These are phyloP conservation scores for Scedosporium boydii DNA, from an alignment of 2,329 filamentous ascomycete species.

Conservation along the genomic window DNA sequence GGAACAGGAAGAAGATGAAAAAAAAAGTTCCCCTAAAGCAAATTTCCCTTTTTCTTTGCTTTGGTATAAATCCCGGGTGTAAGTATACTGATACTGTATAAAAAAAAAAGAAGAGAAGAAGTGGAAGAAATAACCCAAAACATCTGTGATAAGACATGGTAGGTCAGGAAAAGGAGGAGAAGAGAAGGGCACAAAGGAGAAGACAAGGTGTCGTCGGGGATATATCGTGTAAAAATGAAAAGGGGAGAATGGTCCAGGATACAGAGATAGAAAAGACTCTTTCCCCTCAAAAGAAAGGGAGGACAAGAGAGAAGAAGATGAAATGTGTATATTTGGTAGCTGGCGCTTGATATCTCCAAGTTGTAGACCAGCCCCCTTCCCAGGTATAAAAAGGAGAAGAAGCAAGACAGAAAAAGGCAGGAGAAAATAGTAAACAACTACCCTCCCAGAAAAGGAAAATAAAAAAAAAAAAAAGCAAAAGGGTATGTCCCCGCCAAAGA, in stretches of 20 bases:
- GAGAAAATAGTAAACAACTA: too few relatives aligned
- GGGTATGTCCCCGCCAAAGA: background rate
- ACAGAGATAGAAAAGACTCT: too few relatives aligned
- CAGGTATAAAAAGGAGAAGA: too few relatives aligned
- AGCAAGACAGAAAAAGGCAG: background rate
- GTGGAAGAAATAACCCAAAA: background rate
- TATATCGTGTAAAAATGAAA: background rate
- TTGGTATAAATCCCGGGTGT: background rate
- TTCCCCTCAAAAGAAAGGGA: background rate
- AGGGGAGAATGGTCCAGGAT: background rate
- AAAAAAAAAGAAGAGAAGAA: constrained; percentile 5
- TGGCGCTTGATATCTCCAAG: too few relatives aligned
- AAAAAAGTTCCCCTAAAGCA: background rate
- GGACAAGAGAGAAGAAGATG: background rate
- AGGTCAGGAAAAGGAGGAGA: background rate
- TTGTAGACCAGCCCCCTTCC: too few relatives aligned
- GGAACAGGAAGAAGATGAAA: background rate
- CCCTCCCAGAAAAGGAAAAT: too few relatives aligned
- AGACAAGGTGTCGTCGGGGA: background rate
- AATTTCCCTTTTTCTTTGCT: constrained; percentile 1
- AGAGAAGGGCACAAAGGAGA: background rate
- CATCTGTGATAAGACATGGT: background rate
- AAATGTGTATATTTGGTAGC: background rate
- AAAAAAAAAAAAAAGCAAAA: too few relatives aligned
- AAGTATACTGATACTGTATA: background rate